Percentiles rank a stretch among this genome's conserved stretches.
These are phyloP conservation scores for Botryococcus braunii DNA, from an alignment of 163 green algal genomes.

Conservation along the genomic window DNA sequence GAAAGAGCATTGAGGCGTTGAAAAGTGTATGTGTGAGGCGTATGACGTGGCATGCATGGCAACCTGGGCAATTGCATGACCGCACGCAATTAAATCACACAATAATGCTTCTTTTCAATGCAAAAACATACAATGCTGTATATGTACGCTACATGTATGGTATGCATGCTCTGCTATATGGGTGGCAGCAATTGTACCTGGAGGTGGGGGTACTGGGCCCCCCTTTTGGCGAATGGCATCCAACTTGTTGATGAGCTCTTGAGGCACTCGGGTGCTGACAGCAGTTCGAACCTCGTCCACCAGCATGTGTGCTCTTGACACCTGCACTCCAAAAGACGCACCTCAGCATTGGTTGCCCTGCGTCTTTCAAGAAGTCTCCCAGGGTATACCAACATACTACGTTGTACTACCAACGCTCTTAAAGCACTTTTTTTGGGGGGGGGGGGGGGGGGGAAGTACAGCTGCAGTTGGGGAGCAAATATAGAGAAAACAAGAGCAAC, in stretches of 20 bases:
- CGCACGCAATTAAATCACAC: too few species aligned
- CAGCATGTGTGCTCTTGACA: slow-evolving; percentile 27
- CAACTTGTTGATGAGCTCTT: slow-evolving; percentile 28
- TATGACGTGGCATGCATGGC: neutral
- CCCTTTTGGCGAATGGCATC: slow-evolving; percentile 37
- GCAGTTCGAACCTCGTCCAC: slow-evolving; percentile 35
- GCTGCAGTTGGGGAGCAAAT: neutral
- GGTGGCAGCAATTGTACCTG: neutral
- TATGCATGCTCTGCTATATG: neutral
- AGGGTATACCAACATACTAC: neutral
- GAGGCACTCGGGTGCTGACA: slow-evolving; percentile 28
- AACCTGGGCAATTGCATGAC: neutral
- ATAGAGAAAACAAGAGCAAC: neutral
- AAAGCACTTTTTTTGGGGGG: neutral
- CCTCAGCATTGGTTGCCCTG: neutral
- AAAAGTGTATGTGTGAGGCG: neutral
- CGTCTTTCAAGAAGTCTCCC: neutral
- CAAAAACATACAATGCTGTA: neutral
- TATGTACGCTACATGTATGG: neutral
- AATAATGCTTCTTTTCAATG: neutral
- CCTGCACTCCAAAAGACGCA: slow-evolving; percentile 1
- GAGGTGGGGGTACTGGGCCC: slow-evolving; percentile 33
- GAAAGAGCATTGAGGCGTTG: too few species aligned
- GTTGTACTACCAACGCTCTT: neutral
- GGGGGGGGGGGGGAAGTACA: neutral